phyloP scores from a whole-genome alignment of 257 asterid species.

The Perilla frutescens region DNA sequence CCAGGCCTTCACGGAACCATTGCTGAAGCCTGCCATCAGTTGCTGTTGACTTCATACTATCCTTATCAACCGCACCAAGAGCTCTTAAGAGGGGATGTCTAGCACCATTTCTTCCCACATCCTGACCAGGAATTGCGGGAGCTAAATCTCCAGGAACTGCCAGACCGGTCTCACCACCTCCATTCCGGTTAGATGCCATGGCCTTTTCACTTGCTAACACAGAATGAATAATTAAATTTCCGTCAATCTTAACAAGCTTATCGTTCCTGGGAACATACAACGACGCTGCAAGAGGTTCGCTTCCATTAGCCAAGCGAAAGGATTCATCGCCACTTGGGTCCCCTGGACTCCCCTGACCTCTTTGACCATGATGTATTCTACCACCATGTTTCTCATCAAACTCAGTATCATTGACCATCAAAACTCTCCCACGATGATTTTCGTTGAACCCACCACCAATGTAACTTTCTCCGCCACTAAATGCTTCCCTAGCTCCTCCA shows the following conservation, averaged over 20 bases:
- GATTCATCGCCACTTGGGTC: conserved; percentile 52
- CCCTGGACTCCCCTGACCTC: conserved; percentile 39
- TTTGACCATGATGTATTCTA: conserved; percentile 44
- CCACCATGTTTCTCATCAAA: conserved; percentile 44
- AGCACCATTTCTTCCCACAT: conserved; percentile 58
- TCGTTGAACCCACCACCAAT: conserved; percentile 48
- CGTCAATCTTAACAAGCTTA: conserved; percentile 78
- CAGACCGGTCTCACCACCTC: conserved; percentile 64
- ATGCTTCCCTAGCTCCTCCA: conserved; percentile 67
- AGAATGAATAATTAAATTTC: conserved; percentile 76
- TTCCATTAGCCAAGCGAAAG: conserved; percentile 51
- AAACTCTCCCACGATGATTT: conserved; percentile 69
- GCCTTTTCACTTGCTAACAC: conserved; percentile 81
- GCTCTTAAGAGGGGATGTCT: conserved; percentile 59
- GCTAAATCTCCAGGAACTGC: conserved; percentile 67
- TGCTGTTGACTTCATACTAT: conserved; percentile 61
- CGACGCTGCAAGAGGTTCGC: conserved; percentile 71
- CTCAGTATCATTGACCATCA: conserved; percentile 65
- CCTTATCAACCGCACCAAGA: conserved; percentile 60
- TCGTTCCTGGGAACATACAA: conserved; percentile 82
- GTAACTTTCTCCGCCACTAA: conserved; percentile 52
- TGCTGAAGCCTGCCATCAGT: conserved; percentile 85
- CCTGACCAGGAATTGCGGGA: conserved; percentile 60
- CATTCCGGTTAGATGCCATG: conserved; percentile 62
- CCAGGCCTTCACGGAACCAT: conserved; percentile 99